phyloP scores from a whole-genome alignment of 345 rosid species.

The Salix caprea region DNA sequence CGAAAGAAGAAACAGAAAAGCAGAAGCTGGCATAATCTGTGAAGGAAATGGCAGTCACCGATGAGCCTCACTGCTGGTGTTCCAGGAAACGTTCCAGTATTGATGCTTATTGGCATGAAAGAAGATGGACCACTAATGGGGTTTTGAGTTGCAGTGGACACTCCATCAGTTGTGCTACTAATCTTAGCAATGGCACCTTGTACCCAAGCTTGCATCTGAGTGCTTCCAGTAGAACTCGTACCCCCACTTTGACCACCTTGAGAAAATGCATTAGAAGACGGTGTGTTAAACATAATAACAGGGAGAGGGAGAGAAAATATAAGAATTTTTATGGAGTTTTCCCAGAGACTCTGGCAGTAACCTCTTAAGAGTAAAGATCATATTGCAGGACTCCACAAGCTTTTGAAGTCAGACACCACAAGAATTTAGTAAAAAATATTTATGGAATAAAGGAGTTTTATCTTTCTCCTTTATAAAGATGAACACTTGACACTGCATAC shows the following conservation, averaged over 20 bases:
- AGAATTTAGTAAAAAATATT: background rate
- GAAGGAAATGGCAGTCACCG: constrained; percentile 99
- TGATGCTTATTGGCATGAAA: constrained; percentile 95
- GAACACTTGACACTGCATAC: constrained; percentile 26
- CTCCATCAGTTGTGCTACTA: constrained; percentile 80
- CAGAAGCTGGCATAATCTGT: constrained; percentile 91
- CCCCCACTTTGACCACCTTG: constrained; percentile 76
- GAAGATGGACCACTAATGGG: constrained; percentile 78
- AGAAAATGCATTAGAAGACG: constrained; percentile 6
- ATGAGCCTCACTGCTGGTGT: constrained; percentile 99
- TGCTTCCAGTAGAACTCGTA: constrained; percentile 80
- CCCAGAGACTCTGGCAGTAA: constrained; percentile 1
- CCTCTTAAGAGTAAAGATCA: background rate
- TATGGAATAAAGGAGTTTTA: background rate
- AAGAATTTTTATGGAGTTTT: background rate
- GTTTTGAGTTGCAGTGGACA: constrained; percentile 53
- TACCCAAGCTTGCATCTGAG: constrained; percentile 98
- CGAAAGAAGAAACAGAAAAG: constrained; percentile 93
- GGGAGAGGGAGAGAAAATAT: background rate
- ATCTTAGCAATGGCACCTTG: constrained; percentile 98
- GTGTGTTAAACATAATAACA: background rate
- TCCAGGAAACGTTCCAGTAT: constrained; percentile 99
- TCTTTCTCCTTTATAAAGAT: background rate
- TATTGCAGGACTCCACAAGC: background rate
- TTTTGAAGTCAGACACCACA: background rate